Evolutionary conservation across 441 rosid genomes (phyloP).

Genomic region (Euphorbia celastroides): DNA sequence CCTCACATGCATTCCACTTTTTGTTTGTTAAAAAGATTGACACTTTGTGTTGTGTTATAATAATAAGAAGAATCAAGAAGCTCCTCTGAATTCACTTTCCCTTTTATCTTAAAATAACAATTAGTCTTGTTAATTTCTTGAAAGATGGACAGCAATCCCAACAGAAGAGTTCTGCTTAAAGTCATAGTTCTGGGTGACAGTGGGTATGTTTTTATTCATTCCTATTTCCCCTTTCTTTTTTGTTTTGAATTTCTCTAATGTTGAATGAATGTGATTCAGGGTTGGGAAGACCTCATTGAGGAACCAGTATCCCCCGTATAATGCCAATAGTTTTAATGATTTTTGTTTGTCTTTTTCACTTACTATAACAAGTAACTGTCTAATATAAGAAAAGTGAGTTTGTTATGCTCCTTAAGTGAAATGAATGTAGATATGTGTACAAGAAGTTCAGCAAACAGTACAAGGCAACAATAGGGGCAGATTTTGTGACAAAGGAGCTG

Average conservation of each 20-base stretch:
- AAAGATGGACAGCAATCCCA: slow-evolving; percentile 32
- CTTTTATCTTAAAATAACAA: too few species aligned
- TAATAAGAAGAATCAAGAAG: too few species aligned
- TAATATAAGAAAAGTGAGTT: too few species aligned
- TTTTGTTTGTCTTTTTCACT: too few species aligned
- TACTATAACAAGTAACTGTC: too few species aligned
- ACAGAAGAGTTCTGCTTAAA: slow-evolving; percentile 59
- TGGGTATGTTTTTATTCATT: slow-evolving; percentile 42
- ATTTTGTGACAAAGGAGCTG: slow-evolving; percentile 87
- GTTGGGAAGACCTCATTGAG: slow-evolving; percentile 82
- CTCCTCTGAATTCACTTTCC: too few species aligned
- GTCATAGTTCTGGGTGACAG: slow-evolving; percentile 80
- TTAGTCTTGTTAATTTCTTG: too few species aligned
- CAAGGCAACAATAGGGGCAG: slow-evolving; percentile 91
- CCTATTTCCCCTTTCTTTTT: background rate
- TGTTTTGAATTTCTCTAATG: background rate
- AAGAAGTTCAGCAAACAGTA: slow-evolving; percentile 85
- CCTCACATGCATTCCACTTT: too few species aligned
- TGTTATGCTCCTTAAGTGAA: background rate
- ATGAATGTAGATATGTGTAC: slow-evolving; percentile 57
- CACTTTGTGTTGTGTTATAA: too few species aligned
- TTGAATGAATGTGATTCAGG: slow-evolving; percentile 23
- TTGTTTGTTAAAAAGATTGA: too few species aligned
- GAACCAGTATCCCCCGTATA: slow-evolving; percentile 50
- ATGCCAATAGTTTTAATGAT: too few species aligned